phyloP scores from a whole-genome alignment of 2,329 filamentous ascomycete species.

The Pseudocercospora fijiensis region DNA sequence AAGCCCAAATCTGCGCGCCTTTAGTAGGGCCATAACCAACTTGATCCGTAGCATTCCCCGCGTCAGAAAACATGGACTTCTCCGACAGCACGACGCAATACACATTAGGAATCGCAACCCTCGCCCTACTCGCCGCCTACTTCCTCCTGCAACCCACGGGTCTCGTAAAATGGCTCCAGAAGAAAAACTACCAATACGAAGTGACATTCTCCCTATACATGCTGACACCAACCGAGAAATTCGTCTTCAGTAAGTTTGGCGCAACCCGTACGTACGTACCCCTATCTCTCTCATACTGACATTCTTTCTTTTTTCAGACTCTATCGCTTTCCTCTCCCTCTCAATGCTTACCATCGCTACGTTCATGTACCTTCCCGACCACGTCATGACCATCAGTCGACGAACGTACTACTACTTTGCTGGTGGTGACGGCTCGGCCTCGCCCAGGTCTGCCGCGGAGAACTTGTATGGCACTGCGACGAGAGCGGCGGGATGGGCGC shows the following conservation, averaged over 20 bases:
- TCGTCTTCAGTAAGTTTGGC: conserved; percentile 81
- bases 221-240: conserved; percentile 93
- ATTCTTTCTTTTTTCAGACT: conserved; percentile 58
- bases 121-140: conserved; percentile 32
- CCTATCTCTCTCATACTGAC: conserved; percentile 5
- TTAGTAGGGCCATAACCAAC: no score
- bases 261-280: conserved; percentile 7
- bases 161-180: conserved; percentile 79
- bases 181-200: conserved; percentile 98
- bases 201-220: conserved; percentile 97
- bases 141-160: conserved; percentile 51
- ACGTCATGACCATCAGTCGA: conserved; percentile 76
- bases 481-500: conserved; percentile 25
- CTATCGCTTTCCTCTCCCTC: conserved; percentile 84
- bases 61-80: conserved; percentile 24
- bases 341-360: conserved; percentile 82
- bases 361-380: conserved; percentile 89
- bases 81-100: conserved; percentile 24
- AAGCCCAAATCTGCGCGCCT: background rate
- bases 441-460: conserved; percentile 22
- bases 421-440: conserved; percentile 64
- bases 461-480: conserved; percentile 25
- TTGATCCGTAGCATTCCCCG: no score
- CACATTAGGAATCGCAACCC: conserved; percentile 67
- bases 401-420: conserved; percentile 94